A percentile compares a stretch with the other conserved stretches of the same genome.
These are phyloP conservation scores for Colletotrichum plurivorum DNA, from an alignment of 2,329 filamentous ascomycete genomes.

Conservation along the genomic window DNA sequence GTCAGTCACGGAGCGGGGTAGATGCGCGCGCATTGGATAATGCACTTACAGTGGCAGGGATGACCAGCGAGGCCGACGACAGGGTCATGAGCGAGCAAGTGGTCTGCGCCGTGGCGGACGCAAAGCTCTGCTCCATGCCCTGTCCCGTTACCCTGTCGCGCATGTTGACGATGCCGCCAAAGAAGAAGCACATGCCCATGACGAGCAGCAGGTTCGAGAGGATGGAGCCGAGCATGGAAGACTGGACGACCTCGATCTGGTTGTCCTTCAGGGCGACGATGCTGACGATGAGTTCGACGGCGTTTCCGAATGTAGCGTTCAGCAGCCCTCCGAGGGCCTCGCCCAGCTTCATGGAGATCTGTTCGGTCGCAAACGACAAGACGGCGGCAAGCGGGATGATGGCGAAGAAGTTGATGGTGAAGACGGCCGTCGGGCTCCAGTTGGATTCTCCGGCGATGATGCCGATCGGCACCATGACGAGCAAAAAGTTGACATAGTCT, in stretches of 20 bases:
- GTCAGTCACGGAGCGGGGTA: conserved; percentile 21
- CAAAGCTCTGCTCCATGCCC: conserved; percentile 79
- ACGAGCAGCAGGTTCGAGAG: conserved; percentile 94
- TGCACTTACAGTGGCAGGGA: conserved; percentile 75
- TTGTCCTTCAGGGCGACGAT: conserved; percentile 89
- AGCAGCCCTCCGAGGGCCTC: conserved; percentile 81
- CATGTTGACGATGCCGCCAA: conserved; percentile 78
- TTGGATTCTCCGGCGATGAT: conserved; percentile 74
- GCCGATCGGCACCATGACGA: conserved; percentile 81
- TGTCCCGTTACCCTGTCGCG: conserved; percentile 65
- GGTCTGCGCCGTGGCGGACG: conserved; percentile 83
- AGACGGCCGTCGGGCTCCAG: conserved; percentile 78
- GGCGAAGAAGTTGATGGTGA: conserved; percentile 84
- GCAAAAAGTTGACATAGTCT: conserved; percentile 78
- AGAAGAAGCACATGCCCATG: conserved; percentile 84
- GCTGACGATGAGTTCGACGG: conserved; percentile 87
- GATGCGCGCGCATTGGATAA: neutral
- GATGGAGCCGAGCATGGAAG: conserved; percentile 96
- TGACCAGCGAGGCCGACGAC: conserved; percentile 82
- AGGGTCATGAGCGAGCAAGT: conserved; percentile 82
- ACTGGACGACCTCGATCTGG: conserved; percentile 96
- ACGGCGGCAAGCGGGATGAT: conserved; percentile 83
- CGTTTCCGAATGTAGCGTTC: conserved; percentile 85
- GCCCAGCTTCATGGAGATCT: conserved; percentile 79
- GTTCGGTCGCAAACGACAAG: conserved; percentile 83